phyloP scores from a whole-genome alignment of 176 grass and related monocot species.

The Ensete glaucum region DNA sequence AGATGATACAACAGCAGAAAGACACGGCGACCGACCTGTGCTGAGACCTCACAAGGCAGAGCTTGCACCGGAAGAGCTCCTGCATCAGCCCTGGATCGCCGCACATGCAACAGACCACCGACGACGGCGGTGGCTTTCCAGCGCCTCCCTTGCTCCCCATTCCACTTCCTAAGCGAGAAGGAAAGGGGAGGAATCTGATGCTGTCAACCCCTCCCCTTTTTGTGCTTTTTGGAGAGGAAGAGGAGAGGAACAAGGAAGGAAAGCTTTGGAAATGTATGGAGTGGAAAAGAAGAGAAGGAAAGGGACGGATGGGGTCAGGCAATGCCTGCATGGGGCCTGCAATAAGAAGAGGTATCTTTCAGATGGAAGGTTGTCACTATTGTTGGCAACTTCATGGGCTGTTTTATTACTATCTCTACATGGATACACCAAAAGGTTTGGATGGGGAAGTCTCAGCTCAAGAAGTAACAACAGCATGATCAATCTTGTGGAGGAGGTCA shows the following conservation, averaged over 20 bases:
- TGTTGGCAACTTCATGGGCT: too few relatives aligned
- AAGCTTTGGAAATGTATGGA: background rate
- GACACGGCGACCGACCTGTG: too few relatives aligned
- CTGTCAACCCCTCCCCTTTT: background rate
- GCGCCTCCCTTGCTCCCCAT: constrained; percentile 49
- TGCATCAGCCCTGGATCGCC: constrained; percentile 74
- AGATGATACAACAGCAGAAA: constrained; percentile 28
- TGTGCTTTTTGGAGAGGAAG: background rate
- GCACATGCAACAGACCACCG: constrained; percentile 87
- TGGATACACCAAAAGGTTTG: too few relatives aligned
- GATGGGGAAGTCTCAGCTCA: too few relatives aligned
- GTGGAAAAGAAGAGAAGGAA: background rate
- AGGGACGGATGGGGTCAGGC: background rate
- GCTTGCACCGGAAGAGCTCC: constrained; percentile 78
- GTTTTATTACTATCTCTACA: too few relatives aligned
- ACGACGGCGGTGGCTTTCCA: background rate
- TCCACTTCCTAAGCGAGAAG: too few relatives aligned
- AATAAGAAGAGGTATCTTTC: background rate
- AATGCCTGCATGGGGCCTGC: background rate
- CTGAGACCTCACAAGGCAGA: constrained; percentile 48
- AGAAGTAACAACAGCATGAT: too few relatives aligned
- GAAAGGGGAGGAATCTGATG: background rate
- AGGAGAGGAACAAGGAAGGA: constrained; percentile 8
- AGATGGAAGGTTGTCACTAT: background rate
- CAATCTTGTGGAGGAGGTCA: too few relatives aligned